Conservation (phyloP, 768 basidiomycete genomes). For the Lentinula lateritia region DNA sequence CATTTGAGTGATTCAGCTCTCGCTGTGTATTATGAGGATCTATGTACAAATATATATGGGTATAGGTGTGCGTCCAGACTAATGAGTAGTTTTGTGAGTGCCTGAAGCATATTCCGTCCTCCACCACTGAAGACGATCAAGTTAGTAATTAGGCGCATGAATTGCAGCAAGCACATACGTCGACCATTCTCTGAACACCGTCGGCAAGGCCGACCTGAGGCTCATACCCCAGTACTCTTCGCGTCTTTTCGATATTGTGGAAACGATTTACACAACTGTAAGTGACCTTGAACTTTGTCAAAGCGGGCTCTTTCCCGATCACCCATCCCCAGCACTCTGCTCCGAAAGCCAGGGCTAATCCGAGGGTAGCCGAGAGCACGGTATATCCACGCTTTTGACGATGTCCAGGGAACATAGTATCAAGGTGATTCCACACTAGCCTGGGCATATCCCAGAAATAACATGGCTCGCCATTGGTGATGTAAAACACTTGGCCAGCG, state of each 20-base stretch:
- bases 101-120: constrained; percentile 33
- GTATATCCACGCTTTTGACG: constrained; percentile 31
- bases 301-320: constrained; percentile 73
- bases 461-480: constrained; percentile 93
- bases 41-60: background rate
- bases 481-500: constrained; percentile 92
- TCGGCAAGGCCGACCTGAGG: constrained; percentile 87
- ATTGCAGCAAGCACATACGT: constrained; percentile 38
- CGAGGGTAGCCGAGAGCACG: constrained; percentile 58
- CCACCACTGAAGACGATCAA: constrained; percentile 36
- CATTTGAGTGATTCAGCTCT: background rate
- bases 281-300: constrained; percentile 81
- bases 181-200: constrained; percentile 73
- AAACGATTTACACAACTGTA: constrained; percentile 77
- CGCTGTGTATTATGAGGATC: background rate
- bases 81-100: constrained; percentile 32
- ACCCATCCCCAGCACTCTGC: constrained; percentile 74
- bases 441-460: constrained; percentile 96
- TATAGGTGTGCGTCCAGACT: background rate
- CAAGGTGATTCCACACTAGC: constrained; percentile 69
- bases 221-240: constrained; percentile 89
- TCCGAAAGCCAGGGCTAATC: constrained; percentile 62
- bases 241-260: constrained; percentile 93
- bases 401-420: constrained; percentile 52
- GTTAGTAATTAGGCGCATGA: background rate